A percentile compares a stretch with the other conserved stretches of the same genome.
phyloP scores from a whole-genome alignment of 1,284 basidiomycete species.

The Sanghuangporus sanghuang region DNA sequence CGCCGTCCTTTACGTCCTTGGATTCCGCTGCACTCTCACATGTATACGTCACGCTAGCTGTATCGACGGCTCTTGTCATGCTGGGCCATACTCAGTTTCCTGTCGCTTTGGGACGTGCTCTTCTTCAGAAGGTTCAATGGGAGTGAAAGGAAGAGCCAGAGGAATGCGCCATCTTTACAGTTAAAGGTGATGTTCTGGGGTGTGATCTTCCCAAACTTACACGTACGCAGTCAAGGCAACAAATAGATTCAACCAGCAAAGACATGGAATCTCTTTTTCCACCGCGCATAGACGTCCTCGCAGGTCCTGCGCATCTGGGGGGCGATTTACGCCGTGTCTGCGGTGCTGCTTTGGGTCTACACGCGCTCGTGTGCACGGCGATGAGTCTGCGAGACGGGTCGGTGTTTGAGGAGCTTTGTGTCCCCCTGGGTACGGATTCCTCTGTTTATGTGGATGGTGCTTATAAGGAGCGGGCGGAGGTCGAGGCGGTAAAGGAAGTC shows the following conservation, averaged over 20 bases:
- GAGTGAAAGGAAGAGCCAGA: no score
- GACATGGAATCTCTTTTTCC: no score
- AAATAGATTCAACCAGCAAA: no score
- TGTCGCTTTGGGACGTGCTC: no score
- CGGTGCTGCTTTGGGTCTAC: constrained; percentile 54
- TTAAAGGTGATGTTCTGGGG: no score
- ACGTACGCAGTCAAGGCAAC: no score
- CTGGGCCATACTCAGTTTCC: no score
- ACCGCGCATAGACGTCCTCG: constrained; percentile 45
- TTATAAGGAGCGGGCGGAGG: not conserved
- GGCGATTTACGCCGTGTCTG: constrained; percentile 45
- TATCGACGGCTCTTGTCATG: constrained; percentile 40
- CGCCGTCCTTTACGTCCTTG: constrained; percentile 30
- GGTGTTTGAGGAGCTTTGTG: constrained; percentile 35
- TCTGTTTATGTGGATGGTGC: not conserved
- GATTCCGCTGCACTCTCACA: constrained; percentile 21
- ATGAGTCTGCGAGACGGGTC: constrained; percentile 32
- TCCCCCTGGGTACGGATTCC: not conserved
- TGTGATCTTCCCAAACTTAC: no score
- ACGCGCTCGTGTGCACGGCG: constrained; percentile 40
- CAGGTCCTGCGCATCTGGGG: constrained; percentile 50
- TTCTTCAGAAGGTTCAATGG: no score
- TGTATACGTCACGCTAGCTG: constrained; percentile 39
- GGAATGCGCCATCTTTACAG: no score
- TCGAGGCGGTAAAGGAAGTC: constrained; percentile 25